These are phyloP conservation scores for Hirsutella minnesotensis DNA, from an alignment of 2,329 filamentous ascomycete genomes.

Conservation along the genomic window DNA sequence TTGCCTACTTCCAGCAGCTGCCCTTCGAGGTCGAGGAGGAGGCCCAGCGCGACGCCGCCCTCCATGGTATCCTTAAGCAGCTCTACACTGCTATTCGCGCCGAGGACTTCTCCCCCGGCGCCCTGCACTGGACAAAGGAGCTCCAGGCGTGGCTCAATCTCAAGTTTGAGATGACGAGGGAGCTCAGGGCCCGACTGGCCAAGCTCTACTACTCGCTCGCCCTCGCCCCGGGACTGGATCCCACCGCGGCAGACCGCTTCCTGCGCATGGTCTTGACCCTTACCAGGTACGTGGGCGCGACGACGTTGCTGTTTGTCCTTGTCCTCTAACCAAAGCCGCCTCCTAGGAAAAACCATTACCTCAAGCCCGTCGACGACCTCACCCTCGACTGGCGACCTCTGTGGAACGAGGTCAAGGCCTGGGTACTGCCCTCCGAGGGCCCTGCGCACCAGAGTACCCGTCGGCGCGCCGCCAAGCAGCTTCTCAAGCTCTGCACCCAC, in stretches of 20 bases:
- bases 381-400: slow-evolving; percentile 85
- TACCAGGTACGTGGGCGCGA: slow-evolving; percentile 75
- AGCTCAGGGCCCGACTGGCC: slow-evolving; percentile 71
- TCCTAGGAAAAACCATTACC: slow-evolving; percentile 79
- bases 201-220: slow-evolving; percentile 91
- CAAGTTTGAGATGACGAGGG: slow-evolving; percentile 91
- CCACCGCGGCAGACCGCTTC: slow-evolving; percentile 74
- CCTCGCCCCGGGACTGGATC: slow-evolving; percentile 80
- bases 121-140: slow-evolving; percentile 94
- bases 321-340: not conserved
- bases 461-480: slow-evolving; percentile 45
- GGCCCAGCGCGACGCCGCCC: slow-evolving; percentile 60
- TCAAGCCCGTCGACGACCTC: slow-evolving; percentile 84
- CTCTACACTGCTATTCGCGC: slow-evolving; percentile 86
- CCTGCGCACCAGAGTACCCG: slow-evolving; percentile 49
- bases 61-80: slow-evolving; percentile 82
- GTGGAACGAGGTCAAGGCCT: slow-evolving; percentile 83
- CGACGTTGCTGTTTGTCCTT: not conserved
- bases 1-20: slow-evolving; percentile 81
- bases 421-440: slow-evolving; percentile 78
- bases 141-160: slow-evolving; percentile 88
- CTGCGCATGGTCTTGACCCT: slow-evolving; percentile 92
- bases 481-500: slow-evolving; percentile 84
- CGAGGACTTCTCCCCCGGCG: slow-evolving; percentile 87
- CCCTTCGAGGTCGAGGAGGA: slow-evolving; percentile 84